Evolutionary conservation across 1,139 yeast genomes (phyloP), one percentile per base, ranked within the genome.

Genomic region (Debaryomyces coudertii): DNA sequence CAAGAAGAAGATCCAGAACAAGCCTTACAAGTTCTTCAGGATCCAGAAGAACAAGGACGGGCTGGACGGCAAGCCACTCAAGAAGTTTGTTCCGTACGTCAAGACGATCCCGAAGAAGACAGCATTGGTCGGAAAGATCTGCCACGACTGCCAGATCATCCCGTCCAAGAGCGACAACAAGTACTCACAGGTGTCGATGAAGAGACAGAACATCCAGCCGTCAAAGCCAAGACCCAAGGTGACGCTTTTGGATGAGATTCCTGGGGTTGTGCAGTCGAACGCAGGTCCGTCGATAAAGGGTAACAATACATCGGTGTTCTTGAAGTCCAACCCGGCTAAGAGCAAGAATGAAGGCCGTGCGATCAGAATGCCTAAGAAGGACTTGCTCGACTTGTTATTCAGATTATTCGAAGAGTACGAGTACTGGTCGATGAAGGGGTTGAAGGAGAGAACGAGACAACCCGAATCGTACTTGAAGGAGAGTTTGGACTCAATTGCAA

Each of bases 381-480:
- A 90, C 54, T 80, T 93, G 47, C 79, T 93, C 76, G 97, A 92
- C 66, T 71, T 89, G 56, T 73, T 93, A 53, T 93, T 95, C 79
- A 79, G 88, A 56, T 76, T 93, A 56, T 93, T 93, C 66, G 97
- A 90, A 63, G 95, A 92, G 65, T 90, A 88, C 65, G 98, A 93
- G 62, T 93, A 92, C 66, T 93, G 99, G 99, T 85, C 95, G 8
- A 77, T 93, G 77, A 90, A 90, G 67, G 97, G 97, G 31, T 74
- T 93, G 51, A 87, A 90, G 62, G 99, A 93, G 64, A 80, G 96
- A 57, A 90, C 98, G 2, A 85, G 86, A 60, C 99, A 93, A 71
- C 99, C 99, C 1, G 99, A 95, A 63, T 85, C 88, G 3, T 95
- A 89, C 63, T 74, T 93, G 55, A 90, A 93, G 62, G 97, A 92